These are phyloP conservation scores for Jatropha podagrica DNA, from an alignment of 441 rosid species.

Conservation along the genomic window DNA sequence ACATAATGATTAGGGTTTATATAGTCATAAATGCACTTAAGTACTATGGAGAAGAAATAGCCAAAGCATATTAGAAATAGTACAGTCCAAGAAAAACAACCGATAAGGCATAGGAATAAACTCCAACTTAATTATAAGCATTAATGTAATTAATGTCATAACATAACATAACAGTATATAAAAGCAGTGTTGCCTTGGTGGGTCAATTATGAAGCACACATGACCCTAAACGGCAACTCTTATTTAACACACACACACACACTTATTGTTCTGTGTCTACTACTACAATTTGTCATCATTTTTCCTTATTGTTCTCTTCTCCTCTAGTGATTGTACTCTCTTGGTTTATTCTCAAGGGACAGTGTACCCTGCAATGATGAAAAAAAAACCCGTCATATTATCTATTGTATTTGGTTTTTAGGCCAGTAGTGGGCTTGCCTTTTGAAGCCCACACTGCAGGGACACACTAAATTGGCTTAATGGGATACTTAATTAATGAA, in stretches of 20 bases:
- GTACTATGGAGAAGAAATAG: slow-evolving; percentile 10
- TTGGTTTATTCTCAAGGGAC: slow-evolving; percentile 30
- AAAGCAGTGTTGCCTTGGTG: background rate
- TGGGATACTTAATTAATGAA: too few relatives aligned
- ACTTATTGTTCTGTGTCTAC: background rate
- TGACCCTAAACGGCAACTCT: slow-evolving; percentile 13
- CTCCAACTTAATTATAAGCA: background rate
- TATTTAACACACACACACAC: background rate
- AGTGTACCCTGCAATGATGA: slow-evolving; percentile 33
- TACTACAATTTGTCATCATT: background rate
- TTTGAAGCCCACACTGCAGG: background rate
- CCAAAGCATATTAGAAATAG: slow-evolving; percentile 11
- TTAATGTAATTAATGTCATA: background rate
- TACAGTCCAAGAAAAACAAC: background rate
- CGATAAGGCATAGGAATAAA: slow-evolving; percentile 17
- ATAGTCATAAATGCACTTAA: background rate
- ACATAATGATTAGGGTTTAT: slow-evolving; percentile 12
- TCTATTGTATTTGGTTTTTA: background rate
- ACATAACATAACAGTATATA: background rate
- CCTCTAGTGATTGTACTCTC: background rate
- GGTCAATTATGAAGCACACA: slow-evolving; percentile 4
- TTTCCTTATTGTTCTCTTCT: background rate
- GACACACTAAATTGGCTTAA: too few relatives aligned
- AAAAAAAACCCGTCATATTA: background rate
- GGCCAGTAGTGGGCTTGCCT: background rate